phyloP scores from a whole-genome alignment of 129 eudicot genomes.

The Flaveria brownii region DNA sequence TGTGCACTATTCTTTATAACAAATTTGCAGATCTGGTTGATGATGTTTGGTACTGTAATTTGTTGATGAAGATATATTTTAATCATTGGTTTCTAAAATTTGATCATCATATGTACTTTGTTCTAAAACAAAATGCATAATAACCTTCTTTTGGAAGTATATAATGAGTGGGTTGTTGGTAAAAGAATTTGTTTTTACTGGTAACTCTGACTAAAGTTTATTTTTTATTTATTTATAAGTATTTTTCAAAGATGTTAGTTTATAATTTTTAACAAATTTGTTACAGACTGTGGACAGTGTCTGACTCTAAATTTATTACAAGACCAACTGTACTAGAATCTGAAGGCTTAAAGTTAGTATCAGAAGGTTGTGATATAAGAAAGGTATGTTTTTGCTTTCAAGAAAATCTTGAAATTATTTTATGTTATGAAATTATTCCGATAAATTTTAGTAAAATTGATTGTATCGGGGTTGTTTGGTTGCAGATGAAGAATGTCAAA shows the following conservation, averaged over 20 bases:
- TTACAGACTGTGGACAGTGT: slow-evolving; percentile 70
- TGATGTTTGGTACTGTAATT: slow-evolving; percentile 26
- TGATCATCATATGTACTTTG: slow-evolving; percentile 29
- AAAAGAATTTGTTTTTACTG: no score
- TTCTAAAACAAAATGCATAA: slow-evolving; percentile 10
- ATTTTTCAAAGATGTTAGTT: slow-evolving; percentile 13
- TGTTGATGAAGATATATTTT: slow-evolving; percentile 21
- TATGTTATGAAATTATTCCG: neutral
- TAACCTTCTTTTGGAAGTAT: neutral
- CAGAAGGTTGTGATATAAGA: slow-evolving; percentile 75
- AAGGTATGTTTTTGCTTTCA: slow-evolving; percentile 45
- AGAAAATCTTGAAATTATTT: slow-evolving; percentile 21
- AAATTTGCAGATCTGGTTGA: slow-evolving; percentile 34
- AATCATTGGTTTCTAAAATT: slow-evolving; percentile 23
- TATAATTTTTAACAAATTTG: slow-evolving; percentile 29
- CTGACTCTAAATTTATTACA: slow-evolving; percentile 65
- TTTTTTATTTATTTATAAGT: no score
- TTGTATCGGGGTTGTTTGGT: slow-evolving; percentile 27
- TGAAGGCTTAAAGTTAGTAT: slow-evolving; percentile 65
- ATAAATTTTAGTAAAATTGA: slow-evolving; percentile 15
- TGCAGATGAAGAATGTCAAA: slow-evolving; percentile 56
- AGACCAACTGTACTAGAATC: slow-evolving; percentile 62
- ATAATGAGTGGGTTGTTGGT: no score
- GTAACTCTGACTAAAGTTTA: no score
- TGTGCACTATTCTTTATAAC: slow-evolving; percentile 12